Conservation (phyloP, 495 filamentous ascomycete species). For the Lichina pygmaea region DNA sequence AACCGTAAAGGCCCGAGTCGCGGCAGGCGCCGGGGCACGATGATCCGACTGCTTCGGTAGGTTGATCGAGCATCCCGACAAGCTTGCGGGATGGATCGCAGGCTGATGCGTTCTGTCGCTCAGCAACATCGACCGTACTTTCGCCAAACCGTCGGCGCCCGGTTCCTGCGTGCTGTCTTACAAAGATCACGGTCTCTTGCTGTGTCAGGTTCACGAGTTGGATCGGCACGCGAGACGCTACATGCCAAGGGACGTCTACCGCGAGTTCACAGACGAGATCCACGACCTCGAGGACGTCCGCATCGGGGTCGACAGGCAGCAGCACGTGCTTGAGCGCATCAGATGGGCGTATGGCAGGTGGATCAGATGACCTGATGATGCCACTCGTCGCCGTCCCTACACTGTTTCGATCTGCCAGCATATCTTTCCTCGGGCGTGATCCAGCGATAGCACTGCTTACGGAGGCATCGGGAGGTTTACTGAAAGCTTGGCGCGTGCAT, state of each 20-base stretch:
- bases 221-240: slow-evolving; percentile 32
- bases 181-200: slow-evolving; percentile 68
- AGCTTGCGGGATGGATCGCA: not conserved
- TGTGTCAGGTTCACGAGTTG: slow-evolving; percentile 68
- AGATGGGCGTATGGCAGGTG: slow-evolving; percentile 70
- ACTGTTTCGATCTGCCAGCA: too few species aligned
- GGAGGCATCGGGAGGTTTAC: too few species aligned
- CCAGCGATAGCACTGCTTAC: too few species aligned
- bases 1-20: slow-evolving; percentile 34
- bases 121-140: slow-evolving; percentile 58
- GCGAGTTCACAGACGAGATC: slow-evolving; percentile 66
- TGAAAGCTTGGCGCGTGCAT: too few species aligned
- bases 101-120: not conserved
- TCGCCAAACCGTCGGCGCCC: slow-evolving; percentile 34
- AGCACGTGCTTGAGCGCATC: slow-evolving; percentile 52
- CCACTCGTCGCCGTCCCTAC: not conserved
- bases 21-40: slow-evolving; percentile 30
- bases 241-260: slow-evolving; percentile 41
- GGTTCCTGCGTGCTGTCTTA: slow-evolving; percentile 45
- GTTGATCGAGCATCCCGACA: not conserved
- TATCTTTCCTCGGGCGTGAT: too few species aligned
- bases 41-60: slow-evolving; percentile 45
- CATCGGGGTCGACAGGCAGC: slow-evolving; percentile 40
- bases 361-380: slow-evolving; percentile 12
- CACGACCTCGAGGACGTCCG: slow-evolving; percentile 57